These are phyloP conservation scores for Chlorella sp. DNA, from an alignment of 139 green algal species.

Conservation along the genomic window DNA sequence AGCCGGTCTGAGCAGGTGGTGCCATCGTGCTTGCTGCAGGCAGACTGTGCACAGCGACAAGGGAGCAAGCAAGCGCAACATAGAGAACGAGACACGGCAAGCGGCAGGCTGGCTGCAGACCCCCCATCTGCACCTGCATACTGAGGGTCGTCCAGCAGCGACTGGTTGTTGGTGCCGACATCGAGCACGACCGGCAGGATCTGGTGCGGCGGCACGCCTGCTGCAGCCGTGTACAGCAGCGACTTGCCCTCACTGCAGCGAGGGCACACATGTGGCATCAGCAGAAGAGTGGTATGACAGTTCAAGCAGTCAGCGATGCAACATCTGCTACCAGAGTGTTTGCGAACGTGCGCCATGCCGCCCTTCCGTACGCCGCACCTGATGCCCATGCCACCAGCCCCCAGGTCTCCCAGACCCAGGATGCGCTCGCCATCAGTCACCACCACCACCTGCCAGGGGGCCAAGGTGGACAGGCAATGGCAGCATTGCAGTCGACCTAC, in stretches of 20 bases:
- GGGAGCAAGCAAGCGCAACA: too few relatives aligned
- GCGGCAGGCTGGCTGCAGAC: too few relatives aligned
- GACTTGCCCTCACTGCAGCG: constrained; percentile 42
- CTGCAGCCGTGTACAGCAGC: constrained; percentile 59
- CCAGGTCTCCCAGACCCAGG: constrained; percentile 71
- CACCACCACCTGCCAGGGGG: constrained; percentile 35
- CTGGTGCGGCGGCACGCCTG: constrained; percentile 50
- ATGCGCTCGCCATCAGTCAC: constrained; percentile 76
- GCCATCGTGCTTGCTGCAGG: too few relatives aligned
- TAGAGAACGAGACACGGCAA: too few relatives aligned
- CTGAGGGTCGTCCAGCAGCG: constrained; percentile 72
- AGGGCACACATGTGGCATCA: not conserved
- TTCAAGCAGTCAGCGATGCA: too few relatives aligned
- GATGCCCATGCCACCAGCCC: constrained; percentile 67
- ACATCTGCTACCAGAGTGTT: too few relatives aligned
- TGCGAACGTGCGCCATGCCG: too few relatives aligned
- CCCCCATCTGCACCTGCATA: constrained; percentile 64
- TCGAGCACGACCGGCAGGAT: constrained; percentile 88
- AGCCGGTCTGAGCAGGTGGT: too few relatives aligned
- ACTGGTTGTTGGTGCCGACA: constrained; percentile 88
- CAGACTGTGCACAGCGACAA: too few relatives aligned
- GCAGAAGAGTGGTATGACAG: not conserved
- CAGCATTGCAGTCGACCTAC: too few relatives aligned
- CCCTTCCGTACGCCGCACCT: not conserved
- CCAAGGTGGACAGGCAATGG: too few relatives aligned